Evolutionary conservation across 805 yeast species (phyloP).

Genomic region (Ogataea angusta): DNA sequence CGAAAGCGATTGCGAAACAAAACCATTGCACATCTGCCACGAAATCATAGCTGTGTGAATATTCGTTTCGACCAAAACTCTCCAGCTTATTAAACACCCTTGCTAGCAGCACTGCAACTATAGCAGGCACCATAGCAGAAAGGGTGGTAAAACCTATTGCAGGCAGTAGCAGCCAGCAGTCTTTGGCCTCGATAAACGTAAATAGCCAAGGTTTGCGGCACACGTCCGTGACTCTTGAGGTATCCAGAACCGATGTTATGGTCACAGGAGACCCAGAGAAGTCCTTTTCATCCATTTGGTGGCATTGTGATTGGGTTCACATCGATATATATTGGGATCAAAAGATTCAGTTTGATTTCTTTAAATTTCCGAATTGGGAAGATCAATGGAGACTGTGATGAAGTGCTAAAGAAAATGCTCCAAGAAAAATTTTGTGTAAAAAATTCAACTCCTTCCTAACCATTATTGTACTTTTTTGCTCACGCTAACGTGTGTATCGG

Average conservation of each 20-base stretch:
- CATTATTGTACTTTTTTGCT: constrained; percentile 3
- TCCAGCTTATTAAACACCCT: constrained; percentile 50
- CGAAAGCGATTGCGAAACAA: constrained; percentile 38
- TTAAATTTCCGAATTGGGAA: constrained; percentile 5
- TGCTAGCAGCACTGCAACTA: constrained; percentile 64
- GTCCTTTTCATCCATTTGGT: constrained; percentile 5
- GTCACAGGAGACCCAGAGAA: constrained; percentile 4
- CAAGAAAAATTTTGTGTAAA: background rate
- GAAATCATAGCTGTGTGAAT: constrained; percentile 30
- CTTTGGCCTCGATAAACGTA: constrained; percentile 27
- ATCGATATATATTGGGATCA: background rate
- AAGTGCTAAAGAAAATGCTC: background rate
- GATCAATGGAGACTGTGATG: constrained; percentile 1
- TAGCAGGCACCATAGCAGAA: constrained; percentile 58
- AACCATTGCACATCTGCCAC: constrained; percentile 34
- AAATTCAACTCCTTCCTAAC: background rate
- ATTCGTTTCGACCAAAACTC: constrained; percentile 31
- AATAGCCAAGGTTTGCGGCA: constrained; percentile 12
- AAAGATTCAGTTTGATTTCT: background rate
- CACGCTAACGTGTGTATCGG: constrained; percentile 1
- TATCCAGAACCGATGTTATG: constrained; percentile 1
- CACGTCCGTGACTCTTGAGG: background rate
- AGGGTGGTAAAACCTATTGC: constrained; percentile 35
- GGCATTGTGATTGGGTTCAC: background rate
- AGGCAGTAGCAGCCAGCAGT: constrained; percentile 18